These are phyloP conservation scores for Suillus discolor DNA, from an alignment of 768 basidiomycete species.

Conservation along the genomic window DNA sequence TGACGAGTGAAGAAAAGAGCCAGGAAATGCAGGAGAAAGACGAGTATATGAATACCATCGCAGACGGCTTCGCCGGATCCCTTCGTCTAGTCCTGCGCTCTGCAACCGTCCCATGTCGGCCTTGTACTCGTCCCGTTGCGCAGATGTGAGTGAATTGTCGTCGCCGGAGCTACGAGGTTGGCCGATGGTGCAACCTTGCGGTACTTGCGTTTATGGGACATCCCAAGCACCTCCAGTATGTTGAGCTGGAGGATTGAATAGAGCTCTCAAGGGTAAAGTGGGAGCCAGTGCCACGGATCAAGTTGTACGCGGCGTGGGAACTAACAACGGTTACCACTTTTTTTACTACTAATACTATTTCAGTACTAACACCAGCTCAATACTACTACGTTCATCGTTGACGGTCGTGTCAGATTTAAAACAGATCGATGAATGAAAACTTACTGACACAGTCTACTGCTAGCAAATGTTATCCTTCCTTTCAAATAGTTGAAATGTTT, in stretches of 20 bases:
- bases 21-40: too few species aligned
- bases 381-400: neutral
- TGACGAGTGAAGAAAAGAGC: too few species aligned
- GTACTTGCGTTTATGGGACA: slow-evolving; percentile 11
- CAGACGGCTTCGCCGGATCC: too few species aligned
- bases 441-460: neutral
- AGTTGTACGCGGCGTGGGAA: neutral
- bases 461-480: neutral
- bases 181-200: neutral
- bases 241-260: neutral
- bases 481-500: neutral
- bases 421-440: neutral
- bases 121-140: too few species aligned
- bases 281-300: neutral
- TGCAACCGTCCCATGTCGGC: too few species aligned
- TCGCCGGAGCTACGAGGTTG: neutral
- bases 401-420: neutral
- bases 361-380: neutral
- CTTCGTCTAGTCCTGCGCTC: too few species aligned
- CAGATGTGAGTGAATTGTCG: too few species aligned
- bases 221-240: neutral
- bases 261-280: neutral
- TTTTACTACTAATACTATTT: too few species aligned
- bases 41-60: too few species aligned
- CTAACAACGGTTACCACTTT: neutral